Percentiles rank a stretch among this genome's conserved stretches.
Conservation (phyloP, 2,329 filamentous ascomycete species). For the Colletotrichum liriopes region DNA sequence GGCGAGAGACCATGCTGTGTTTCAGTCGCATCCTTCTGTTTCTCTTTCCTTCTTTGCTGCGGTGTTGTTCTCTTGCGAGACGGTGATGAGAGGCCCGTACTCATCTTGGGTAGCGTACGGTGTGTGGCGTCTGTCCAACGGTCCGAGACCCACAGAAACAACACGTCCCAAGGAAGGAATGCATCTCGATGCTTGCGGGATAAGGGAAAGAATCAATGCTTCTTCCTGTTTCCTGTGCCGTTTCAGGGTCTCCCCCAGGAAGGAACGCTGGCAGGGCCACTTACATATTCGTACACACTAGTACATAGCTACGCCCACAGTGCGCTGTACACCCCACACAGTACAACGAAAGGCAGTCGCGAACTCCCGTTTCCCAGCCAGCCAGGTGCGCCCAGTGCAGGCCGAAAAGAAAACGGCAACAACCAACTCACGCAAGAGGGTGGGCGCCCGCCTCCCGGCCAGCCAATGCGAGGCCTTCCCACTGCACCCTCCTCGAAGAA, state of each 20-base stretch:
- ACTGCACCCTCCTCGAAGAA: background rate
- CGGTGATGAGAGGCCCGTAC: background rate
- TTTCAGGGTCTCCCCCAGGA: slow-evolving; percentile 15
- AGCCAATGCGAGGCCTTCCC: background rate
- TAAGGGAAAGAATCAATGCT: background rate
- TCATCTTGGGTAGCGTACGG: no score
- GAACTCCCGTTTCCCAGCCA: slow-evolving; percentile 13
- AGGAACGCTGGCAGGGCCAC: background rate
- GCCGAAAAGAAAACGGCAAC: background rate
- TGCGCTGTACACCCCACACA: no score
- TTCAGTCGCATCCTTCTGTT: background rate
- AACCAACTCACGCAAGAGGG: background rate
- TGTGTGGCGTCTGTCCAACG: no score
- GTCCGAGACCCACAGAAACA: no score
- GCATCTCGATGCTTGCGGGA: background rate
- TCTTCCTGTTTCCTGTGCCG: background rate
- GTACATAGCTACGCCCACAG: background rate
- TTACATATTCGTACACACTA: background rate
- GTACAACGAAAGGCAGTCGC: background rate
- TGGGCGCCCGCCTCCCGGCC: background rate
- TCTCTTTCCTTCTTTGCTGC: background rate
- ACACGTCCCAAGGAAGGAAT: background rate
- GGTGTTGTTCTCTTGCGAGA: no score
- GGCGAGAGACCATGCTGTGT: background rate
- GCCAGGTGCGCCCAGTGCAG: background rate